Evolutionary conservation across 768 basidiomycete genomes (phyloP).

Genomic region (Royoungia palumana): DNA sequence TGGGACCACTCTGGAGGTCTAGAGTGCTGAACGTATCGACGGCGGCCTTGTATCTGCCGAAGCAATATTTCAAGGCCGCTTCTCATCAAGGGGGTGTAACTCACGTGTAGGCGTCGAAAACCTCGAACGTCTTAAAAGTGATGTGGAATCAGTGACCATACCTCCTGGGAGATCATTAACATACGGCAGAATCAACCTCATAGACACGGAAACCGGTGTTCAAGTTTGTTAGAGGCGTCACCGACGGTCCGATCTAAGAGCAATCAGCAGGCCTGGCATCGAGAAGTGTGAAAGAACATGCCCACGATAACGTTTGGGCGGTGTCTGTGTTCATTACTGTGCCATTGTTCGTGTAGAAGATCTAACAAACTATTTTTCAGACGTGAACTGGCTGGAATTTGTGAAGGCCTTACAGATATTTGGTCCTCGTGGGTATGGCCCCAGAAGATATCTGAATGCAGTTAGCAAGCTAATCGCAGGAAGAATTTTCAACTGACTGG

Average conservation of each 20-base stretch:
- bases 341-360: conserved; percentile 71
- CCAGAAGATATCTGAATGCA: conserved; percentile 60
- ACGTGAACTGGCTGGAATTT: background rate
- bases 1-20: conserved; percentile 63
- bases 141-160: conserved; percentile 1
- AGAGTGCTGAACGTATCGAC: conserved; percentile 58
- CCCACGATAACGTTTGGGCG: conserved; percentile 56
- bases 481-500: conserved; percentile 44
- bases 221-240: conserved; percentile 67
- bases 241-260: conserved; percentile 59
- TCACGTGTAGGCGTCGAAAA: conserved; percentile 75
- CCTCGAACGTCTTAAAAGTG: conserved; percentile 65
- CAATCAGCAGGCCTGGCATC: conserved; percentile 6
- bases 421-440: conserved; percentile 79
- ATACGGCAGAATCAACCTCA: conserved; percentile 52
- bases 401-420: conserved; percentile 45
- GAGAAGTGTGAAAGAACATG: conserved; percentile 17
- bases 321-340: conserved; percentile 54
- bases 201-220: conserved; percentile 67
- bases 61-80: background rate
- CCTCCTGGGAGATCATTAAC: conserved; percentile 16
- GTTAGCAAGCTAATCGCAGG: conserved; percentile 6
- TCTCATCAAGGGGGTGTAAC: conserved; percentile 18
- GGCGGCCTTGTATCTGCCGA: conserved; percentile 57
- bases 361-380: conserved; percentile 37